Base-by-base conservation (phyloP, 768 basidiomycete genomes). In the Leccinum subgranulosum region DNA sequence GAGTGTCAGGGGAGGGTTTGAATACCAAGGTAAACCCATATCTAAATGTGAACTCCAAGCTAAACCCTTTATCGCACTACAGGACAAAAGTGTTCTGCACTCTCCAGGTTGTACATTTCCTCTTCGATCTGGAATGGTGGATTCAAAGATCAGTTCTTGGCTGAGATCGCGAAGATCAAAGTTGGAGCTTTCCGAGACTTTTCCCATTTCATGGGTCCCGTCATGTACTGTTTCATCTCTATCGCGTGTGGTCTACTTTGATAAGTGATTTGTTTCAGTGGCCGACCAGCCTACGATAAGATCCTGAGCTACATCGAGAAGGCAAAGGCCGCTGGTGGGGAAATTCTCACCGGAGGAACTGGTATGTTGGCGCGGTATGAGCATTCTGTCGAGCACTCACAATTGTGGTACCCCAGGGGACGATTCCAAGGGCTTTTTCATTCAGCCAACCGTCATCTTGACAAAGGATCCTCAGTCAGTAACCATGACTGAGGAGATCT, bases 81-180 rank as follows among this genome's bases (percentile, higher is more conserved):
- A 89, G 90, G 93, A 51, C 97, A 99, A 72, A 99, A 98, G 74
- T 99, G 97, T 73, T 95, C 94, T 12, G 97, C 97, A 0, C 82
- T 95, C 31, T 95, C 95, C 3, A 80, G 97, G 51, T 70, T 92
- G 29, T 99, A 98, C 74, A 91, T 98, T 17, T 84, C 97, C n/a
- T 76, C 81, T 21, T 90, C 89, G 0, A 67, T 91, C 49, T 99
- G 97, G 97, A 79, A 83, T 51, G 75, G 74, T 29, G 92, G 92
- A 28, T 98, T 98, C 82, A 91, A 89, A 70, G 85, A 92, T 48
- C 79, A 82, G 68, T 75, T 97, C 49, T 73, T 94, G 60, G 70
- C 72, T 17, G 90, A 97, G 72, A 80, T 87, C 50, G 81, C 85
- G 14, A 92, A 88, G 75, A 94, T 99, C 74, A 91, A 83, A 68